Evolutionary conservation across 768 basidiomycete genomes (phyloP).

Genomic region (Pulveroboletus sp.): DNA sequence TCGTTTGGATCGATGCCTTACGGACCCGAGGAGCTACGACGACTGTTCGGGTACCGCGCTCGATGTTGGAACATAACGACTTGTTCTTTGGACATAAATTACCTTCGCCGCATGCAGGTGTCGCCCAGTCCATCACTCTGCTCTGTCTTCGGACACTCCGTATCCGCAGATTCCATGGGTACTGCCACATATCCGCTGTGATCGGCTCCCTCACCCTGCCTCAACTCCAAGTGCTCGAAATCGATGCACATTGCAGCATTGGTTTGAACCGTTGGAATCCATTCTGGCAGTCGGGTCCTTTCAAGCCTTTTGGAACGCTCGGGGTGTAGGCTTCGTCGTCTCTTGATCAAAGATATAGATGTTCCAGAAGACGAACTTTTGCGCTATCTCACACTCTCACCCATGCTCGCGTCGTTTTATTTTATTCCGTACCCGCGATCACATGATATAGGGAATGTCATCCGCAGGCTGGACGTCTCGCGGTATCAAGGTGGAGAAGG

Average conservation of each 20-base stretch:
- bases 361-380: conserved; percentile 18
- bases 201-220: conserved; percentile 17
- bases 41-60: conserved; percentile 4
- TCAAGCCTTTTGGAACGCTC: conserved; percentile 19
- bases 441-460: background rate
- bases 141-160: conserved; percentile 15
- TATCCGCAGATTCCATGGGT: conserved; percentile 13
- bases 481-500: background rate
- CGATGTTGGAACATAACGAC: conserved; percentile 20
- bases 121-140: conserved; percentile 2
- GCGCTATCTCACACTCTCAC: conserved; percentile 16
- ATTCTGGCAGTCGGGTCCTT: conserved; percentile 4
- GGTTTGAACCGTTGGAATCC: background rate
- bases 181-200: background rate
- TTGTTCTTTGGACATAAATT: conserved; percentile 16
- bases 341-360: conserved; percentile 11
- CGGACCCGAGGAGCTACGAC: conserved; percentile 1
- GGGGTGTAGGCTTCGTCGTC: conserved; percentile 8
- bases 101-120: background rate
- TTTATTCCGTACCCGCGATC: no score
- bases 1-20: conserved; percentile 13
- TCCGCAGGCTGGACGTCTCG: conserved; percentile 6
- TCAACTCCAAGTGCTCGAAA: conserved; percentile 15
- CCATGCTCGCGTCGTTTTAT: conserved; percentile 6
- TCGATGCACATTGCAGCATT: conserved; percentile 9